A percentile compares a stretch with the other conserved stretches of the same genome.
phyloP scores from a whole-genome alignment of 768 basidiomycete genomes.

The Suillus subaureus region DNA sequence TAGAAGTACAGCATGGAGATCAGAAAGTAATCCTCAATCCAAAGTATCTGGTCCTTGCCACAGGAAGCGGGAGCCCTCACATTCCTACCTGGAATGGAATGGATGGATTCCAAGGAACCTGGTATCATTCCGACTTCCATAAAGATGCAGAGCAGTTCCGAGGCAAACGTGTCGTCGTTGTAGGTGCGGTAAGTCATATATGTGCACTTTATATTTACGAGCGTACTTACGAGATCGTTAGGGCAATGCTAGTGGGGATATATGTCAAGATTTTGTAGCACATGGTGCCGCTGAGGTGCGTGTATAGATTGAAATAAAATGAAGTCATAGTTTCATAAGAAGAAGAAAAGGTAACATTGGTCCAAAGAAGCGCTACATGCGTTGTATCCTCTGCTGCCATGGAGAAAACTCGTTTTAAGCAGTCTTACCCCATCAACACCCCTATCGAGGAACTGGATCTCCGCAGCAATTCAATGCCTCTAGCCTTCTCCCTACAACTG shows the following conservation, averaged over 20 bases:
- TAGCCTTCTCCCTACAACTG: background rate
- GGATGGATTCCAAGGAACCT: conserved; percentile 51
- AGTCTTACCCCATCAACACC: background rate
- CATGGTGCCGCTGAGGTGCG: conserved; percentile 6
- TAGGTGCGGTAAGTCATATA: conserved; percentile 36
- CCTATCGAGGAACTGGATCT: background rate
- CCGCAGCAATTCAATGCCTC: background rate
- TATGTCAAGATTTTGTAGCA: conserved; percentile 1
- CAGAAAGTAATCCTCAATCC: background rate
- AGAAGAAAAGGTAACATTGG: background rate
- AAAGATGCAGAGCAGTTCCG: conserved; percentile 44
- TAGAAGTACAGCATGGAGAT: background rate
- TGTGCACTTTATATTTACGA: background rate
- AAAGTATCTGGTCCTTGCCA: background rate
- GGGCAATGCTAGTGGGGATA: conserved; percentile 2
- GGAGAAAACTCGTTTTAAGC: background rate
- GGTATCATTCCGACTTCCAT: conserved; percentile 52
- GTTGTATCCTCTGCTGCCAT: background rate
- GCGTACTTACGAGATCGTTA: background rate
- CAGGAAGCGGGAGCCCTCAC: background rate
- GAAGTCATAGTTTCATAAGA: background rate
- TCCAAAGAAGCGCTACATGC: background rate
- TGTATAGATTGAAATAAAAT: background rate
- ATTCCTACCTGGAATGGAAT: conserved; percentile 23
- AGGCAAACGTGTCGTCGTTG: conserved; percentile 62